phyloP scores from a whole-genome alignment of 2,329 filamentous ascomycete species.

The Lecanicillium sp. region DNA sequence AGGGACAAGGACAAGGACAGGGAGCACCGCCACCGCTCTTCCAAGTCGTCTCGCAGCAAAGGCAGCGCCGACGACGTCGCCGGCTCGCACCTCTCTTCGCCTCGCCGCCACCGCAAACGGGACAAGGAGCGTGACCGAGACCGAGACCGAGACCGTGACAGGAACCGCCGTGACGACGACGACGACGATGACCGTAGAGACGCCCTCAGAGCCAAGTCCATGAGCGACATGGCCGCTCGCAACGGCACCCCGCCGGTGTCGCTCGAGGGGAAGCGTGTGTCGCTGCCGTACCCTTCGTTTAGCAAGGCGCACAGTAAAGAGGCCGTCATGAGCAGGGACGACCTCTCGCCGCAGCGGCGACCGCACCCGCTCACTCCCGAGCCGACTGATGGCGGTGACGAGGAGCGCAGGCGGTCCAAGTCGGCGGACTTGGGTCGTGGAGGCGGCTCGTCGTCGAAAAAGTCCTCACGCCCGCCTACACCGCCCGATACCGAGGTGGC shows the following conservation, averaged over 20 bases:
- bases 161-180: too few relatives aligned
- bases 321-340: slow-evolving; percentile 58
- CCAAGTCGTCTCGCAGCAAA: slow-evolving; percentile 34
- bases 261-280: slow-evolving; percentile 36
- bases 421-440: slow-evolving; percentile 33
- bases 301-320: slow-evolving; percentile 92
- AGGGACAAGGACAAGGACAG: slow-evolving; percentile 25
- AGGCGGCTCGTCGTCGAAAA: slow-evolving; percentile 29
- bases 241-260: slow-evolving; percentile 22
- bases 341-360: slow-evolving; percentile 27
- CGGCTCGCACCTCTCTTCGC: slow-evolving; percentile 27
- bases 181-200: slow-evolving; percentile 8
- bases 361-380: slow-evolving; percentile 58
- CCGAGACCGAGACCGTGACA: slow-evolving; percentile 5
- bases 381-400: slow-evolving; percentile 47
- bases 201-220: slow-evolving; percentile 22
- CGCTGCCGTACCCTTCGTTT: slow-evolving; percentile 70
- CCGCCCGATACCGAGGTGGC: slow-evolving; percentile 56
- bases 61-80: slow-evolving; percentile 30
- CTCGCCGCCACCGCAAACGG: slow-evolving; percentile 22
- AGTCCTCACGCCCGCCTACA: slow-evolving; percentile 47
- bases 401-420: slow-evolving; percentile 31
- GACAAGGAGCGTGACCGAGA: slow-evolving; percentile 21
- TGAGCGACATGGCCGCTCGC: slow-evolving; percentile 43
- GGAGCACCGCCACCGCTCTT: slow-evolving; percentile 31